Conservation (phyloP, 805 yeast genomes). For the Candida ortonii region DNA sequence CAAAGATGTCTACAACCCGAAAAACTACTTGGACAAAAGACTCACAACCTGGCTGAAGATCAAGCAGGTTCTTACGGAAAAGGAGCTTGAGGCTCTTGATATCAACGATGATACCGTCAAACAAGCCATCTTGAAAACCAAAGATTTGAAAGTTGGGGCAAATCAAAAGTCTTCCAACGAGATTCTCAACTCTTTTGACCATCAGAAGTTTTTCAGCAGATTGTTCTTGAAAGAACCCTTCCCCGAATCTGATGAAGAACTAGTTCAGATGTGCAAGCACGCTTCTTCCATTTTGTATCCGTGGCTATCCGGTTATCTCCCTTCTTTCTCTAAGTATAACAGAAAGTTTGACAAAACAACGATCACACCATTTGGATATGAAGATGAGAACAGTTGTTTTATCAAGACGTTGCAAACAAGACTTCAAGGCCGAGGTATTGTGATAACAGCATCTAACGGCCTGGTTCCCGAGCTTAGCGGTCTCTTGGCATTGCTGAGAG, state of each 20-base stretch:
- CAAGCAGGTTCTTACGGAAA: conserved; percentile 21
- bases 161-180: conserved; percentile 26
- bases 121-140: conserved; percentile 17
- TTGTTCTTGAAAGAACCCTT: conserved; percentile 19
- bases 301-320: conserved; percentile 40
- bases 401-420: conserved; percentile 29
- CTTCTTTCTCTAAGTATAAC: conserved; percentile 38
- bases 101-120: conserved; percentile 26
- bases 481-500: conserved; percentile 47
- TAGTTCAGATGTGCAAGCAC: conserved; percentile 14
- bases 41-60: conserved; percentile 29
- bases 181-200: conserved; percentile 24
- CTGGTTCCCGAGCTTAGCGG: conserved; percentile 47
- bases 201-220: conserved; percentile 27
- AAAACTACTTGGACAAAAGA: conserved; percentile 26
- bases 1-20: conserved; percentile 30
- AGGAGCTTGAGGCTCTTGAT: conserved; percentile 23
- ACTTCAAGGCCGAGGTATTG: conserved; percentile 50
- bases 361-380: conserved; percentile 15
- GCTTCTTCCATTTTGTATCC: conserved; percentile 34
- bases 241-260: conserved; percentile 8
- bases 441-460: conserved; percentile 46
- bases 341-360: conserved; percentile 13
- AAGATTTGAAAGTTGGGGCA: conserved; percentile 21
- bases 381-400: conserved; percentile 21